Evolutionary conservation across 768 basidiomycete species (phyloP).

Genomic region (Mycena chlorophos): DNA sequence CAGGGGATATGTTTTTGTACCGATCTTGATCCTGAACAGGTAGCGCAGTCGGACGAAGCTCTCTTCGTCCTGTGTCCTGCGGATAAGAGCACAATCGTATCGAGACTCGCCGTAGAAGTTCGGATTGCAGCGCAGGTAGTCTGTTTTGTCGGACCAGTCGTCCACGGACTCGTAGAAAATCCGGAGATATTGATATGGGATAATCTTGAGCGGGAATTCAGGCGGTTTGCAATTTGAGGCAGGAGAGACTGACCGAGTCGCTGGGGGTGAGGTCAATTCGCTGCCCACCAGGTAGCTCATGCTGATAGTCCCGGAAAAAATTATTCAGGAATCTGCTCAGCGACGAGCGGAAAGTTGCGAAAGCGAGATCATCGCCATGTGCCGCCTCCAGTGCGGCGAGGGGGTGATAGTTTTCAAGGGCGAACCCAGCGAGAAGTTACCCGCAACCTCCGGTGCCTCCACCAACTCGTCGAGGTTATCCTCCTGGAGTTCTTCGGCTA

Average conservation of each 20-base stretch:
- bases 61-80: background rate
- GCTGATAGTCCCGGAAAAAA: background rate
- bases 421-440: background rate
- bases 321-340: background rate
- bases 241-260: background rate
- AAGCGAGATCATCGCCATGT: background rate
- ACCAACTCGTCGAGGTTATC: background rate
- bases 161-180: slow-evolving; percentile 17
- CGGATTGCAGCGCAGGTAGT: slow-evolving; percentile 24
- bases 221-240: background rate
- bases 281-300: background rate
- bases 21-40: slow-evolving; percentile 22
- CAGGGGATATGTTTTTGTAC: slow-evolving; percentile 5
- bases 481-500: background rate
- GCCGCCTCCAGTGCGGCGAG: background rate
- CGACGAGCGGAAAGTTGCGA: background rate
- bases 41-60: slow-evolving; percentile 22
- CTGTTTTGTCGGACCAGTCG: slow-evolving; percentile 15
- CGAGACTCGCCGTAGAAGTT: slow-evolving; percentile 4
- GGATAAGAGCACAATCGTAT: slow-evolving; percentile 25
- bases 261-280: background rate
- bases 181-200: slow-evolving; percentile 13
- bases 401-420: background rate
- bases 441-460: background rate
- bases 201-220: background rate